Percentiles rank a stretch among this genome's conserved stretches.
phyloP scores from a whole-genome alignment of 495 filamentous ascomycete species.

The Bathelium albidoporum region DNA sequence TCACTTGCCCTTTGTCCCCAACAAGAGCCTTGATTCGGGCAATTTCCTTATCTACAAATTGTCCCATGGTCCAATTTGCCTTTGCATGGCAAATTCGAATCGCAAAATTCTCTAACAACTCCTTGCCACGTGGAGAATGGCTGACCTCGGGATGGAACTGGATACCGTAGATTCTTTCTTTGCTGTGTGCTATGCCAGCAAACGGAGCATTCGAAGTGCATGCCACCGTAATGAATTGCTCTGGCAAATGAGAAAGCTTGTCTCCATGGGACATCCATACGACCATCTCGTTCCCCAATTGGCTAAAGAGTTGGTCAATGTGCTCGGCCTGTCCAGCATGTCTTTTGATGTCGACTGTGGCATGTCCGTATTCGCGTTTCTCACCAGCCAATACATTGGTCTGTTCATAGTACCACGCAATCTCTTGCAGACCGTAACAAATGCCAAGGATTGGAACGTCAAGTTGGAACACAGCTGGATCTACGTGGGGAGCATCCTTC shows the following conservation, averaged over 20 bases:
- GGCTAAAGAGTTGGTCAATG: constrained; percentile 63
- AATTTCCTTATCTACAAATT: constrained; percentile 72
- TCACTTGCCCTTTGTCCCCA: constrained; percentile 67
- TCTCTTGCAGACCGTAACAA: constrained; percentile 73
- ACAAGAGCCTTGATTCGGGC: constrained; percentile 64
- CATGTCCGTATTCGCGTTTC: constrained; percentile 63
- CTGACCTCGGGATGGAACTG: constrained; percentile 87
- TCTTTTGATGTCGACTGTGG: constrained; percentile 42
- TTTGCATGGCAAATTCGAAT: constrained; percentile 64
- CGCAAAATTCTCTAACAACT: constrained; percentile 69
- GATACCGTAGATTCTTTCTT: constrained; percentile 60
- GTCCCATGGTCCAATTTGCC: constrained; percentile 72
- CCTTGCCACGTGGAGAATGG: constrained; percentile 53
- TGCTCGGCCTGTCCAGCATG: constrained; percentile 42
- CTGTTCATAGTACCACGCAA: constrained; percentile 62
- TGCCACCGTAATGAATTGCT: constrained; percentile 61
- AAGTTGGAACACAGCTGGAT: constrained; percentile 72
- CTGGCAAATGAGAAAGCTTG: constrained; percentile 63
- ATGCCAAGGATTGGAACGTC: constrained; percentile 67
- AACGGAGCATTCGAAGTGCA: constrained; percentile 64
- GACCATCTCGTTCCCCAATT: constrained; percentile 53
- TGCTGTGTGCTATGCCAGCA: constrained; percentile 69
- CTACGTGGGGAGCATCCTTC: constrained; percentile 59
- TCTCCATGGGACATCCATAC: constrained; percentile 87
- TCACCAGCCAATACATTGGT: constrained; percentile 62